Evolutionary conservation across 2,329 filamentous ascomycete species (phyloP).

Genomic region (Aureobasidium sp.): DNA sequence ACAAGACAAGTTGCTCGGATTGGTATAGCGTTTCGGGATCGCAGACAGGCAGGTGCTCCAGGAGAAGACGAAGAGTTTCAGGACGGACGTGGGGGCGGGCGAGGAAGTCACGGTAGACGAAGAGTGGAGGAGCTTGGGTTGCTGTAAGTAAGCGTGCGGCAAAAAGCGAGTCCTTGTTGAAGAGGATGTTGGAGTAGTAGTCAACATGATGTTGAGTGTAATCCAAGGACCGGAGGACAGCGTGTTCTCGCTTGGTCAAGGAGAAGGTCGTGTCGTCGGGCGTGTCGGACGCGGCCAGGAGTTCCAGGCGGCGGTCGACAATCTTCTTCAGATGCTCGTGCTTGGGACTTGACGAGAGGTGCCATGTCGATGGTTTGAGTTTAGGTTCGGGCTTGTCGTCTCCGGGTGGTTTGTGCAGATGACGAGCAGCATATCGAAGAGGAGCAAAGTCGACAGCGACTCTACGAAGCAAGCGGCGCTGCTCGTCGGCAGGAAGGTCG

Average conservation of each 20-base stretch:
- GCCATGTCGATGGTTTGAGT: background rate
- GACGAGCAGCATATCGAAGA: background rate
- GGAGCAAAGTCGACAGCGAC: background rate
- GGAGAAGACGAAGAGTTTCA: slow-evolving; percentile 34
- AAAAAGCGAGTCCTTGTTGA: slow-evolving; percentile 15
- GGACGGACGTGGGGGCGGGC: slow-evolving; percentile 34
- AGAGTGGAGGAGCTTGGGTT: slow-evolving; percentile 18
- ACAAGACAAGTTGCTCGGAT: slow-evolving; percentile 20
- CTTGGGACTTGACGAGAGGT: background rate
- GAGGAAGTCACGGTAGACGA: slow-evolving; percentile 40
- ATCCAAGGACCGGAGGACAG: slow-evolving; percentile 15
- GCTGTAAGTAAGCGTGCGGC: slow-evolving; percentile 17
- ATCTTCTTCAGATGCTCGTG: background rate
- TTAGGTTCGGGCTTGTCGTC: background rate
- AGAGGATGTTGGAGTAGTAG: slow-evolving; percentile 20
- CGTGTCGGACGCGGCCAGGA: background rate
- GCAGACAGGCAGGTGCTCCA: slow-evolving; percentile 22
- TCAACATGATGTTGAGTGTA: slow-evolving; percentile 19
- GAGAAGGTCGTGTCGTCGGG: background rate
- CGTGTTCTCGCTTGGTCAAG: background rate
- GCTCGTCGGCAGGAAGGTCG: background rate
- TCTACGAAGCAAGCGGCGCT: background rate
- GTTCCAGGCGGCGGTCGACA: background rate
- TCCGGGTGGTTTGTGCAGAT: background rate
- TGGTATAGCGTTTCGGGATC: background rate